Base-by-base conservation (phyloP, 169 alveolate species). In the Eimeria necatrix region DNA sequence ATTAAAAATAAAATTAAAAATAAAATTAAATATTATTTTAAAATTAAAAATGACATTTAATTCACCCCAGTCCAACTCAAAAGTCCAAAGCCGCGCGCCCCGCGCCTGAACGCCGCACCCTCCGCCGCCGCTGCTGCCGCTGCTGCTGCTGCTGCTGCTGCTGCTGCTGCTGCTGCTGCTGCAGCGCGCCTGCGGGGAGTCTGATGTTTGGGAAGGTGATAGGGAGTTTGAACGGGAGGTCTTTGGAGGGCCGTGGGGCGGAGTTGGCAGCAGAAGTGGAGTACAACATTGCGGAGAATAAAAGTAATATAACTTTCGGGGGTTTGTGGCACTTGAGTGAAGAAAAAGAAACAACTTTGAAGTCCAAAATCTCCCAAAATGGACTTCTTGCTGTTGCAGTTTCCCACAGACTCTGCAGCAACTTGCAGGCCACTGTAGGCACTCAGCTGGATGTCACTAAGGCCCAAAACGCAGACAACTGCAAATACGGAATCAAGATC, bases 281-380 rank as follows among this genome's bases (percentile, higher is more conserved):
- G 41, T 83, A 70, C 93, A 92, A 48, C 87, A 46, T 92, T 46
- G 49, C 85, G 12, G 95, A 92, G 16, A 88, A 88, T 52, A 76
- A 80, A 49, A 68, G 83, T 48, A 61, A 81, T 70, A 81, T 92
- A 2, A 76, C 80, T 16, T 92, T 92, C 84, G 95, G 95, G 5
- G 95, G 95, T 24, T 24, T 92, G 87, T 92, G 95, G 95, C 80
- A 92, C 84, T 20, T 92, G 95, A 92, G 80, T 70, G 93, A 76
- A 26, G 76, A 83, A 49, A 83, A 53, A 12, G 95, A 92, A 59
- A 92, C 95, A 7, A 41, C 26, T 24, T n/a, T 92, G 26, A 92
- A 92, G 52, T 88, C 95, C 56, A 92, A 92, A 24, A 59, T 92
- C 12, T 73, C 93, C 22, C 95, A 92, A n/a, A 64, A 92, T 59